Base-by-base conservation (phyloP, 2,329 filamentous ascomycete species). In the Monascus ruber region DNA sequence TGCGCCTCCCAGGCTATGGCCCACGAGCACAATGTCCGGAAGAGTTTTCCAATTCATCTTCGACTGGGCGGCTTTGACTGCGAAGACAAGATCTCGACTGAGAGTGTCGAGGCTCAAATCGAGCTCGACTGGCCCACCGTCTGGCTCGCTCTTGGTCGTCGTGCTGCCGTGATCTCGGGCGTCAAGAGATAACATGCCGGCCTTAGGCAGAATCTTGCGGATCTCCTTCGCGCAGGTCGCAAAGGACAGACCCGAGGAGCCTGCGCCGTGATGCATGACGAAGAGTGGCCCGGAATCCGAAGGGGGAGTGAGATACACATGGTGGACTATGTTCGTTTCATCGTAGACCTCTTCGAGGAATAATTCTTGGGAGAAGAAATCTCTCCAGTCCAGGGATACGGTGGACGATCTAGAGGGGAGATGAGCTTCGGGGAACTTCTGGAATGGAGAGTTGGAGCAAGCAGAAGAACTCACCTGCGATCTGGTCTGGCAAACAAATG, bases 251-350 rank as follows among this genome's bases (percentile, higher is more conserved):
- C 84, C 93, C 0, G 88, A 94, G 4, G 88, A 94, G 10, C 91
- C 91, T 32, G 85, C 91, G 31, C 91, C 91, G 64, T 98, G 91
- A 58, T 98, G 91, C 64, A 84, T 85, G 43, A 96, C 82, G 61
- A 98, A 88, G 4, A 98, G 70, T 0, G 89, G 87, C 0, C 83
- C 85, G 44, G 74, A 73, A 31, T 73, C 79, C 1, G 59, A 55
- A 1, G 89, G 88, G 1, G 87, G 86, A 17, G 79, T 94, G 33
- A 96, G 71, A 60, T 96, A 96, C 41, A 77, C 84, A 67, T 98
- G 91, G 56, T 88, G 83, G 37, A 71, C 76, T 33, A 85, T 74
- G 24, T 65, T 59, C 31, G 62, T 45, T 17, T 51, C 55, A 31
- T 55, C 48, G 28, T 59, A 56, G 25, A 61, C 51, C 33, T 58